Evolutionary conservation across 768 basidiomycete genomes (phyloP).

Genomic region (Pisolithus orientalis): DNA sequence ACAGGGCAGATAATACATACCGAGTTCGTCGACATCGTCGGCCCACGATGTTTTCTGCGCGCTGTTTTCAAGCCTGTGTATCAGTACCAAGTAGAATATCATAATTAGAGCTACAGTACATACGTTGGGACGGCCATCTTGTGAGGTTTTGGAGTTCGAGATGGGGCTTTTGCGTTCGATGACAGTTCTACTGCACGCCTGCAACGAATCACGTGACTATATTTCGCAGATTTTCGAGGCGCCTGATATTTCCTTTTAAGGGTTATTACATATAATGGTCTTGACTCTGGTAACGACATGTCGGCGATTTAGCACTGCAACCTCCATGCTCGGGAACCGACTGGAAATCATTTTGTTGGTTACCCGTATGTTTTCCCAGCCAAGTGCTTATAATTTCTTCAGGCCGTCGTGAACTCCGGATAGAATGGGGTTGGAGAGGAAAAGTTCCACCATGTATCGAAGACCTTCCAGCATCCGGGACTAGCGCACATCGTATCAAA

Average conservation of each 20-base stretch:
- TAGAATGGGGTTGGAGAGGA: constrained; percentile 52
- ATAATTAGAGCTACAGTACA: too few species aligned
- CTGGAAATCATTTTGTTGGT: constrained; percentile 61
- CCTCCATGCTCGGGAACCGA: constrained; percentile 30
- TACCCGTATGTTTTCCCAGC: neutral
- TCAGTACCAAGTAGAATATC: neutral
- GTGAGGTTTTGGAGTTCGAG: too few species aligned
- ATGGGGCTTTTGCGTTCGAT: too few species aligned
- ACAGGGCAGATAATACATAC: constrained; percentile 25
- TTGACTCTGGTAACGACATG: too few species aligned
- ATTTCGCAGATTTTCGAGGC: too few species aligned
- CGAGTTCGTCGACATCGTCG: constrained; percentile 78
- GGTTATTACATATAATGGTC: too few species aligned
- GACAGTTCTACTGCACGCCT: too few species aligned
- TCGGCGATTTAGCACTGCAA: constrained; percentile 26
- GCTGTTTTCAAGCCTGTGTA: neutral
- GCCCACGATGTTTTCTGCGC: constrained; percentile 74
- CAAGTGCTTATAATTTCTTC: constrained; percentile 9
- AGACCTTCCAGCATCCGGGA: constrained; percentile 28
- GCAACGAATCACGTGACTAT: too few species aligned
- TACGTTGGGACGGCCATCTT: too few species aligned
- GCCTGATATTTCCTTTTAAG: too few species aligned
- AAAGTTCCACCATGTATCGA: constrained; percentile 35
- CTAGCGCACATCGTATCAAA: constrained; percentile 65
- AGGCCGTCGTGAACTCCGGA: constrained; percentile 42